Base-by-base conservation (phyloP, 768 basidiomycete genomes). In the Ramaria sp. region DNA sequence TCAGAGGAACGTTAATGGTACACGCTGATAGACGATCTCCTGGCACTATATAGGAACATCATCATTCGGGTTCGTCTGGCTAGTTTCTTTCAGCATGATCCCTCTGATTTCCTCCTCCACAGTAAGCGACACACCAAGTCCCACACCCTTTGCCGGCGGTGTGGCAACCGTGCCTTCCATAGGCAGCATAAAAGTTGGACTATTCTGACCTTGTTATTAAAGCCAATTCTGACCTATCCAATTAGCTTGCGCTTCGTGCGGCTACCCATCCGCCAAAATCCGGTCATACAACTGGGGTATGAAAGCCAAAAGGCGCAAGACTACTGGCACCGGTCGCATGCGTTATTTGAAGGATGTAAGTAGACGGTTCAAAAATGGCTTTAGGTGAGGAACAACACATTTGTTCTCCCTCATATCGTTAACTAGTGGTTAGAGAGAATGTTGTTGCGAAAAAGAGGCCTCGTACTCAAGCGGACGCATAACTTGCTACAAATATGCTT, bases 271-370 rank as follows among this genome's bases (percentile, higher is more conserved):
- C 54, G 94, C 96, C 53, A 98, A 90, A 74, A 73, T 95, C 64
- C 83, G 95, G 66, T 93, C 90, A 64, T 98, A 83, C 72, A 88
- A 97, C 73, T 98, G 96, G 96, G 92, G 93, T 61, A 79, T 83
- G 69, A 99, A 99, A 81, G 96, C 96, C 52, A 97, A 98, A 83
- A 86, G 96, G 73, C 86, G 95, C 83, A 96, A 95, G 85, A 98
- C 95, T 47, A 97, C 96, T 57, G 96, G 96, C 57, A 94, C 95
- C 61, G 95, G 95, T 61, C 79, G 94, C 66, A 96, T 96, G 93
- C 74, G 77, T 57, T 83, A 92, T 79, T 78, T 98, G 71, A 96
- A 93, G 78, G 70, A 77, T 51, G 95, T 98, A 41, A 83, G 86
- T 63, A 82, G 94, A 68, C 81, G 91, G 62, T 98, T 97, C 86